These are phyloP conservation scores for Oryza meyeriana DNA, from an alignment of 176 grass and related monocot species.

Conservation along the genomic window DNA sequence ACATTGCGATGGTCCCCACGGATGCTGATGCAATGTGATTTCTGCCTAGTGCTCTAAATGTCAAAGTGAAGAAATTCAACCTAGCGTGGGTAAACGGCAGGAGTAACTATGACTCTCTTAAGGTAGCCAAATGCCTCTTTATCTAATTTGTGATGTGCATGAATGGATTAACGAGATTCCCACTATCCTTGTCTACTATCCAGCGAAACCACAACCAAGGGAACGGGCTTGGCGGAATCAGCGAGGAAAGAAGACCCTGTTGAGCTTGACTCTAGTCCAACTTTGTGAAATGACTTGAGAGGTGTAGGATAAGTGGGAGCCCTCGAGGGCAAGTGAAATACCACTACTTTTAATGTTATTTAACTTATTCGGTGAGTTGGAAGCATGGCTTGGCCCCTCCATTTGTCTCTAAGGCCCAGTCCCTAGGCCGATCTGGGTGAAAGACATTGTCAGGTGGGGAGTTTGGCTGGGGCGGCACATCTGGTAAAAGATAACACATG, in stretches of 20 bases:
- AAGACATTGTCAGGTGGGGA: conserved; percentile 77
- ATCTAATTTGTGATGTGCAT: conserved; percentile 52
- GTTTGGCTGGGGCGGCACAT: conserved; percentile 61
- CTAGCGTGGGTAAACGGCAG: conserved; percentile 51
- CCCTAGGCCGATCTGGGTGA: conserved; percentile 1
- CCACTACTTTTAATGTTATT: too few relatives aligned
- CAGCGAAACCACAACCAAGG: too few relatives aligned
- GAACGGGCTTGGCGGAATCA: too few relatives aligned
- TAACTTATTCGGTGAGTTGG: too few relatives aligned
- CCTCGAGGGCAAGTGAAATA: too few relatives aligned
- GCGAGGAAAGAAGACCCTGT: too few relatives aligned
- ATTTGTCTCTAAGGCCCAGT: too few relatives aligned
- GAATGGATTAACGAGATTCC: conserved; percentile 66
- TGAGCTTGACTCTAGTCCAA: too few relatives aligned
- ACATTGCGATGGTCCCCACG: conserved; percentile 69
- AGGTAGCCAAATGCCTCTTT: conserved; percentile 73
- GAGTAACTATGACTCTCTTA: conserved; percentile 95
- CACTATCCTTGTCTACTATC: too few relatives aligned
- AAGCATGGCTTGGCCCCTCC: too few relatives aligned
- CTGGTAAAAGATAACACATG: conserved; percentile 59
- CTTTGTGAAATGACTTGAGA: too few relatives aligned
- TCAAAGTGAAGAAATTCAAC: conserved; percentile 59
- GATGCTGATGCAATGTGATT: conserved; percentile 58
- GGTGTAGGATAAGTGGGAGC: too few relatives aligned
- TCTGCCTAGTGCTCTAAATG: conserved; percentile 55